Evolutionary conservation across 2,329 filamentous ascomycete genomes (phyloP), one percentile per base, ranked within the genome.

Genomic region (Tolypocladium guangdongense): DNA sequence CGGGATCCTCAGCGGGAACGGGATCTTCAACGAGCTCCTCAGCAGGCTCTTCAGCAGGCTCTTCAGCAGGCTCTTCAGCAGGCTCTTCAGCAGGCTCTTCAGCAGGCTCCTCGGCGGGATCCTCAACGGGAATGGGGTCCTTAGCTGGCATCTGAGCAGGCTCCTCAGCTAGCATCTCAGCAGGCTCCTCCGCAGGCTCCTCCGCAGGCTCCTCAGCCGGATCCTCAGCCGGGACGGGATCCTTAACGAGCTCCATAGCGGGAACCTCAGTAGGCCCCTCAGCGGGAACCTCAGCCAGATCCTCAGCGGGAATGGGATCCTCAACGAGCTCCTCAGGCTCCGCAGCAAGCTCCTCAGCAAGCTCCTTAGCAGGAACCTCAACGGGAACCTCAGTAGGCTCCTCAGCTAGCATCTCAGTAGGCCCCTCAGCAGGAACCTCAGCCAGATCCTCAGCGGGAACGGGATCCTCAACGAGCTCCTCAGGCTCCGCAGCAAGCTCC

Each of bases 271-370:
- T n/a, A n/a, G n/a, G n/a, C n/a, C n/a, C n/a, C n/a, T n/a, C n/a
- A n/a, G n/a, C n/a, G n/a, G n/a, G n/a, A n/a, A n/a, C 52, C 35
- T 53, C 36, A 24, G 24, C 30, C 50, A 27, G 20, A 41, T 20
- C 37, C 51, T 54, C 50, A 52, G 48, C 30, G 55, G 52, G 41
- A 39, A 49, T n/a, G n/a, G n/a, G n/a, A n/a, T n/a, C 49, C 32
- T 56, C 51, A 32, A 52, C 43, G 33, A 50, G 27, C 4, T 2
- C 12, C 10, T 51, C 37, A 35, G 50, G 18, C 18, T 12, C 20
- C 18, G 43, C 27, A 4, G 24, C 27, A 8, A 8, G 7, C n/a
- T 10, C 1, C 3, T 24, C 12, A 33, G 14, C 32, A 3, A 0
- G 32, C 6, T 22, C 35, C n/a, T 49, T 33, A 11, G 27, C 16